Percentiles rank a stretch among this genome's conserved stretches.
Conservation (phyloP, 306 rosid genomes). For the Prunus padus region DNA sequence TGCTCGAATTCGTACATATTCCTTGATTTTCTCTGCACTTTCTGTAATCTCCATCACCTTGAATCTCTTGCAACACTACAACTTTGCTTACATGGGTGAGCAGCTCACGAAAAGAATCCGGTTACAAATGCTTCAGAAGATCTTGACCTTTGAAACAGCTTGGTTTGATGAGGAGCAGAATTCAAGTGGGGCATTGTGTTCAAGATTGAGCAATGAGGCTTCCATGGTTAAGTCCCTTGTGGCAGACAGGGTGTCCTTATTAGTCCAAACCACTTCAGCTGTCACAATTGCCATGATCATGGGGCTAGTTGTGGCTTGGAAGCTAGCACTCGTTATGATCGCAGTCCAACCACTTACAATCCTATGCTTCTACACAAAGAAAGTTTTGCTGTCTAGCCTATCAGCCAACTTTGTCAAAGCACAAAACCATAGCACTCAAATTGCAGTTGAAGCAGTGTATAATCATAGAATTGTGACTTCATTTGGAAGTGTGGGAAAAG, state of each 20-base stretch:
- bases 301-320: slow-evolving; percentile 88
- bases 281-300: slow-evolving; percentile 86
- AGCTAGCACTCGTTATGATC: slow-evolving; percentile 87
- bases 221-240: slow-evolving; percentile 89
- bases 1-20: slow-evolving; percentile 58
- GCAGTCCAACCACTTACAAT: slow-evolving; percentile 84
- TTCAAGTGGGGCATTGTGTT: slow-evolving; percentile 83
- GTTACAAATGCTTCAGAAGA: slow-evolving; percentile 63
- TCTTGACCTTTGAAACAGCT: slow-evolving; percentile 83
- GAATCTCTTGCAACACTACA: slow-evolving; percentile 85
- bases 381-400: slow-evolving; percentile 73
- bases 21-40: slow-evolving; percentile 63
- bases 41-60: slow-evolving; percentile 64
- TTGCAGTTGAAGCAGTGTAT: slow-evolving; percentile 88
- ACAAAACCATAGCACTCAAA: slow-evolving; percentile 81
- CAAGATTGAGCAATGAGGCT: slow-evolving; percentile 86
- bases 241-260: slow-evolving; percentile 72
- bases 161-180: slow-evolving; percentile 91
- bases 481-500: slow-evolving; percentile 58
- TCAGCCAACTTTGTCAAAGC: slow-evolving; percentile 72
- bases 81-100: slow-evolving; percentile 87
- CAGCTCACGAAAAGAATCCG: slow-evolving; percentile 71
- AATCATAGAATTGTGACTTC: slow-evolving; percentile 88
- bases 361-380: slow-evolving; percentile 79
- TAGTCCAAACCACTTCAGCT: slow-evolving; percentile 82